Conservation (phyloP, 768 basidiomycete genomes). For the Plicaturopsis crispa region DNA sequence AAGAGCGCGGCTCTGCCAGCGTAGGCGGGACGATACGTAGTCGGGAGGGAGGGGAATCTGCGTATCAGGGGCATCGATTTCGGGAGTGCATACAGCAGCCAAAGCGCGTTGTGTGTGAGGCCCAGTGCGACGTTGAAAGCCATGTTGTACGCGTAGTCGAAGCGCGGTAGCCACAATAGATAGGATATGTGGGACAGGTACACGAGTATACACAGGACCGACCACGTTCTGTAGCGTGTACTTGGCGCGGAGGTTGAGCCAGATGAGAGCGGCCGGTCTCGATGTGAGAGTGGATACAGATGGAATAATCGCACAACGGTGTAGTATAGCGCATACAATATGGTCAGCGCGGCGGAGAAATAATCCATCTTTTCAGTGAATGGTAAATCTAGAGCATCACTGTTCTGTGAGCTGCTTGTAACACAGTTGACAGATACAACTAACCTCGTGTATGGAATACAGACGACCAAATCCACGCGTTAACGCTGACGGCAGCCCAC, state of each 20-base stretch:
- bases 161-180: constrained; percentile 65
- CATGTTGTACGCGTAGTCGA: constrained; percentile 95
- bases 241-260: neutral
- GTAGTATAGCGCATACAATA: constrained; percentile 75
- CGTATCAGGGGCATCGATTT: constrained; percentile 35
- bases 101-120: constrained; percentile 70
- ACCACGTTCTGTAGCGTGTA: constrained; percentile 28
- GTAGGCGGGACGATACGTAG: constrained; percentile 51
- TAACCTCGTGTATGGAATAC: constrained; percentile 91
- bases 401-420: neutral
- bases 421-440: constrained; percentile 13
- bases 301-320: constrained; percentile 71
- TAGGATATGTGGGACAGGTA: constrained; percentile 76
- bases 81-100: constrained; percentile 68
- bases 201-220: constrained; percentile 40
- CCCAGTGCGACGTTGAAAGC: constrained; percentile 74
- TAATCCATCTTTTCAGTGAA: constrained; percentile 90
- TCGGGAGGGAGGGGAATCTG: constrained; percentile 47
- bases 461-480: constrained; percentile 89
- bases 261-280: neutral
- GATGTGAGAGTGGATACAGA: constrained; percentile 50
- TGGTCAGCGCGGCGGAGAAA: constrained; percentile 85
- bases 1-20: constrained; percentile 49
- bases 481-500: constrained; percentile 69
- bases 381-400: constrained; percentile 52